These are phyloP conservation scores for Fusarium phyllophilum DNA, from an alignment of 2,329 filamentous ascomycete genomes.

Conservation along the genomic window DNA sequence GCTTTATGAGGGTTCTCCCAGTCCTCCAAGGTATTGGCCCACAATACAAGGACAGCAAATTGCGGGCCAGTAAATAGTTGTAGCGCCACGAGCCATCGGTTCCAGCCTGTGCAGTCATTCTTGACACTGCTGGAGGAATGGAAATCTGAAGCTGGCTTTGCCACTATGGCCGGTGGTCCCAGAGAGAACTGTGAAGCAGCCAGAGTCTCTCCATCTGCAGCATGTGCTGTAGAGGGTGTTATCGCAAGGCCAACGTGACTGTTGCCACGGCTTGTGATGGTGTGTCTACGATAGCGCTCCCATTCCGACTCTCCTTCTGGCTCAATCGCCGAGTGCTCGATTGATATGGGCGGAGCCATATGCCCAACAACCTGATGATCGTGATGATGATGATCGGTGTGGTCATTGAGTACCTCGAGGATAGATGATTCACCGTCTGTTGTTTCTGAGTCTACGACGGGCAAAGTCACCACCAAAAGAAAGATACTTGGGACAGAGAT, in stretches of 20 bases:
- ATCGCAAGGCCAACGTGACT: conserved; percentile 34
- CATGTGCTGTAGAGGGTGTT: conserved; percentile 29
- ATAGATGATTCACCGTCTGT: conserved; percentile 54
- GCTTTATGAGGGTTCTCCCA: conserved; percentile 60
- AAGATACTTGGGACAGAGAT: conserved; percentile 92
- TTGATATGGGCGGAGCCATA: conserved; percentile 49
- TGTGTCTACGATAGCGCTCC: conserved; percentile 66
- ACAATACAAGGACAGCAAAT: conserved; percentile 82
- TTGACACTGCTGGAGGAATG: conserved; percentile 48
- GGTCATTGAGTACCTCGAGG: conserved; percentile 45
- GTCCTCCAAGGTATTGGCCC: conserved; percentile 73
- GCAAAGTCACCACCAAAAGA: conserved; percentile 86
- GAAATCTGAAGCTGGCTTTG: conserved; percentile 48
- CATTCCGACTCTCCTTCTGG: conserved; percentile 66
- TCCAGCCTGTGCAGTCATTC: conserved; percentile 73
- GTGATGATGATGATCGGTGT: conserved; percentile 32
- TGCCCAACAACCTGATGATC: conserved; percentile 47
- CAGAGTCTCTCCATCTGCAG: conserved; percentile 38
- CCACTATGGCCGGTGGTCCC: conserved; percentile 38
- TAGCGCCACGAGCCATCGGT: conserved; percentile 86
- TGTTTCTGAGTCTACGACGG: conserved; percentile 82
- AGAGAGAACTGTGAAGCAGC: conserved; percentile 31
- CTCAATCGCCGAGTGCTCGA: conserved; percentile 49
- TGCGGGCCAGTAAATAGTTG: conserved; percentile 89
- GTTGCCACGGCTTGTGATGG: conserved; percentile 44